Percentiles rank a stretch among this genome's conserved stretches.
Evolutionary conservation across 2,329 filamentous ascomycete genomes (phyloP).

Genomic region (Xylariaceae sp.): DNA sequence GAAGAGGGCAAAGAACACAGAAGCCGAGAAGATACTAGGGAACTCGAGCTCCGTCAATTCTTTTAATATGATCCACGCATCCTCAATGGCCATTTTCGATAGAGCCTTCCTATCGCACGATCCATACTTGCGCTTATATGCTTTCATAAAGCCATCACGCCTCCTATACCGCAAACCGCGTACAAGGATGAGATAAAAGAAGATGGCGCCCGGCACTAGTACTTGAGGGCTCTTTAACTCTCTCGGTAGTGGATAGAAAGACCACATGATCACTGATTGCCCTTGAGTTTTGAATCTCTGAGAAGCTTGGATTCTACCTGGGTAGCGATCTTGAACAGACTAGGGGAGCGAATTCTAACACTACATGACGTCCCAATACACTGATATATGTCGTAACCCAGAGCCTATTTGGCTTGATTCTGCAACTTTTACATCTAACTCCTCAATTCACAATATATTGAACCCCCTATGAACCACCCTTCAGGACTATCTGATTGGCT

Average conservation of each 20-base stretch:
- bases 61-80: not conserved
- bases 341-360: no score
- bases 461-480: no score
- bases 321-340: no score
- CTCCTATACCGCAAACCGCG: not conserved
- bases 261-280: not conserved
- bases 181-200: not conserved
- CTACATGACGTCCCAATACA: no score
- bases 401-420: no score
- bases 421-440: no score
- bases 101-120: not conserved
- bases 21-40: constrained; percentile 56
- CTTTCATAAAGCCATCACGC: not conserved
- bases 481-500: not conserved
- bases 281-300: not conserved
- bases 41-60: constrained; percentile 52
- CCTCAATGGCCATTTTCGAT: not conserved
- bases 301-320: no score
- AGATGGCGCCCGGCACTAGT: not conserved
- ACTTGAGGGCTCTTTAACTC: not conserved
- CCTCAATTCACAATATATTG: no score
- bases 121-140: not conserved
- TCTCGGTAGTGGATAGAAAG: not conserved
- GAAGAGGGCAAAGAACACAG: constrained; percentile 65
- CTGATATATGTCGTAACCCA: no score